Evolutionary conservation across 202 grass and related monocot genomes (phyloP).

Genomic region (Musa balbisiana): DNA sequence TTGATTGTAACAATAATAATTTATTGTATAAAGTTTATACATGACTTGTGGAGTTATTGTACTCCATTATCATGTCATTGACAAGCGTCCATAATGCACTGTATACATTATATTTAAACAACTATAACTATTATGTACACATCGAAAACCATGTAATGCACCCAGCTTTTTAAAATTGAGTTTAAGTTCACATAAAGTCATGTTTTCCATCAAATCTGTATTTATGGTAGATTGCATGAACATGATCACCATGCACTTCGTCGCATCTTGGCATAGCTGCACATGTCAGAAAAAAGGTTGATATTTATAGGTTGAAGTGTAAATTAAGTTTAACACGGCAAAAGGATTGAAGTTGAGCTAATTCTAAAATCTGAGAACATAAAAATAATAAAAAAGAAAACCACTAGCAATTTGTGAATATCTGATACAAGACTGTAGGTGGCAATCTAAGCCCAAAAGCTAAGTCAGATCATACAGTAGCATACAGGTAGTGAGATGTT

Average conservation of each 20-base stretch:
- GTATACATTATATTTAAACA: not conserved
- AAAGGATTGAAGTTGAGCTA: not conserved
- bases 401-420: too few relatives aligned
- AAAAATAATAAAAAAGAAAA: too few relatives aligned
- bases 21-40: too few relatives aligned
- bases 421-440: too few relatives aligned
- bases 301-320: not conserved
- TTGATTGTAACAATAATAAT: too few relatives aligned
- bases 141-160: not conserved
- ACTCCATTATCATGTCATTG: not conserved
- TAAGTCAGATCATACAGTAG: too few relatives aligned
- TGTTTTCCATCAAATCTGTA: not conserved
- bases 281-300: not conserved
- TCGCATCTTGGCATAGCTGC: not conserved
- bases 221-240: not conserved
- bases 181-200: too few relatives aligned
- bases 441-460: too few relatives aligned
- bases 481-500: too few relatives aligned
- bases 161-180: too few relatives aligned
- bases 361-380: too few relatives aligned
- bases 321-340: not conserved
- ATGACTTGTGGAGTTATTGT: too few relatives aligned
- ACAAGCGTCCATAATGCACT: not conserved
- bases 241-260: not conserved
- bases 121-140: not conserved